Evolutionary conservation across 495 filamentous ascomycete genomes (phyloP).

Genomic region (Lasiosphaeriaceae sp.): DNA sequence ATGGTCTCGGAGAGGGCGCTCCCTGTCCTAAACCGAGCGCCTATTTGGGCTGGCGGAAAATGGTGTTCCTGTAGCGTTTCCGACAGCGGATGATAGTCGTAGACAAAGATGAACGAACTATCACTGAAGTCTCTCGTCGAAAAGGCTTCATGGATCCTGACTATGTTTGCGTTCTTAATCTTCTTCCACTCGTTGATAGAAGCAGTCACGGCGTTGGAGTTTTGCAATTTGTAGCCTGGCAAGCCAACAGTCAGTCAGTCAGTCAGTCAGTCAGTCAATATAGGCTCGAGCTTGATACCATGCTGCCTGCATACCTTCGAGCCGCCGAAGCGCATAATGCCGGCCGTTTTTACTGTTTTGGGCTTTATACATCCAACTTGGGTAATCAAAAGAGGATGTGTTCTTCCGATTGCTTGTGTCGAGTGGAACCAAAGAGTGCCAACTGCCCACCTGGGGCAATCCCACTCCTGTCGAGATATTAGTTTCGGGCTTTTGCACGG

Average conservation of each 20-base stretch:
- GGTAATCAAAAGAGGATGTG: conserved; percentile 71
- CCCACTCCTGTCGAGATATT: conserved; percentile 43
- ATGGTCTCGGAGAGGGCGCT: conserved; percentile 66
- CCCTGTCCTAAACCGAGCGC: conserved; percentile 37
- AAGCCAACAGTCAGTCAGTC: background rate
- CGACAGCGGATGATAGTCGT: conserved; percentile 85
- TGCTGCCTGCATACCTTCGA: conserved; percentile 58
- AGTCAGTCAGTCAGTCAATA: background rate
- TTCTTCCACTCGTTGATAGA: conserved; percentile 86
- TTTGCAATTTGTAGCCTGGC: conserved; percentile 62
- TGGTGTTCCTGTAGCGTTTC: conserved; percentile 87
- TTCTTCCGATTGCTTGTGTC: conserved; percentile 73
- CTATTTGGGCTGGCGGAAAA: conserved; percentile 52
- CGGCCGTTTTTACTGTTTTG: conserved; percentile 80
- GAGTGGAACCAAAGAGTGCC: conserved; percentile 86
- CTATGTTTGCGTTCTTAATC: conserved; percentile 75
- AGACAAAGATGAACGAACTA: conserved; percentile 90
- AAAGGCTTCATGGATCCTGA: conserved; percentile 86
- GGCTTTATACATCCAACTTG: conserved; percentile 95
- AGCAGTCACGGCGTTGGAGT: conserved; percentile 78
- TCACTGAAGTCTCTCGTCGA: conserved; percentile 91
- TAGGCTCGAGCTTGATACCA: too few species aligned
- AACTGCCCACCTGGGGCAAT: conserved; percentile 76
- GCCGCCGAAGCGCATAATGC: conserved; percentile 74
- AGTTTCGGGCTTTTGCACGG: background rate